These are phyloP conservation scores for Xylaria palmicola DNA, from an alignment of 495 filamentous ascomycete genomes.

Conservation along the genomic window DNA sequence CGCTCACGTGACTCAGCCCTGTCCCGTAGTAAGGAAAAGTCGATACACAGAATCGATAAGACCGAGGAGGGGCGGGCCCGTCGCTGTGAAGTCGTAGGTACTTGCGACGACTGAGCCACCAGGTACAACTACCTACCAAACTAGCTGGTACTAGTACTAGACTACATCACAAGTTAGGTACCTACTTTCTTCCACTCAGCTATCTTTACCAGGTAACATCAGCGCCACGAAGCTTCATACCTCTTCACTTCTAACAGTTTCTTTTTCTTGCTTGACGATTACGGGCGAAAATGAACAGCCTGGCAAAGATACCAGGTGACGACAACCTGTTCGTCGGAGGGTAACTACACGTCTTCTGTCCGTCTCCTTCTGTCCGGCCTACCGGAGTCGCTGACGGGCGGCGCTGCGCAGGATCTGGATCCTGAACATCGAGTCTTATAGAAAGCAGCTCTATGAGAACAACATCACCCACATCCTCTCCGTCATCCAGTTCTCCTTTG, in stretches of 20 bases:
- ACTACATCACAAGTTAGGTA: too few relatives aligned
- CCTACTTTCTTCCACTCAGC: too few relatives aligned
- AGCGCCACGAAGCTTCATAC: too few relatives aligned
- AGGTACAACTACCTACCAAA: neutral
- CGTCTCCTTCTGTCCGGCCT: slow-evolving; percentile 1
- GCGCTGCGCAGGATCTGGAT: slow-evolving; percentile 71
- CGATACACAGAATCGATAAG: slow-evolving; percentile 14
- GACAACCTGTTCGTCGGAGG: slow-evolving; percentile 81
- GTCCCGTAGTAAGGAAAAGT: slow-evolving; percentile 18
- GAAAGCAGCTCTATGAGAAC: slow-evolving; percentile 61
- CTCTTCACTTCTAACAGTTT: neutral
- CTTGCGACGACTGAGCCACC: neutral
- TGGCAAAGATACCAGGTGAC: slow-evolving; percentile 27
- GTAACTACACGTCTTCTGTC: slow-evolving; percentile 48
- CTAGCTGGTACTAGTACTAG: neutral
- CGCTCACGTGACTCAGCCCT: slow-evolving; percentile 37
- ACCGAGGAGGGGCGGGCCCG: neutral
- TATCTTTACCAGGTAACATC: too few relatives aligned
- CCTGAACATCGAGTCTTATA: slow-evolving; percentile 54
- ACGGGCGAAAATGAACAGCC: slow-evolving; percentile 7
- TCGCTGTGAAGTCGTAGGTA: neutral
- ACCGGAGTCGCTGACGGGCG: slow-evolving; percentile 26
- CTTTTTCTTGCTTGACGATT: neutral
- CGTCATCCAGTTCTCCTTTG: slow-evolving; percentile 51
- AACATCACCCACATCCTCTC: slow-evolving; percentile 93